Evolutionary conservation across 495 filamentous ascomycete genomes (phyloP).

Genomic region (Hyphodiscus hymeniophilus): DNA sequence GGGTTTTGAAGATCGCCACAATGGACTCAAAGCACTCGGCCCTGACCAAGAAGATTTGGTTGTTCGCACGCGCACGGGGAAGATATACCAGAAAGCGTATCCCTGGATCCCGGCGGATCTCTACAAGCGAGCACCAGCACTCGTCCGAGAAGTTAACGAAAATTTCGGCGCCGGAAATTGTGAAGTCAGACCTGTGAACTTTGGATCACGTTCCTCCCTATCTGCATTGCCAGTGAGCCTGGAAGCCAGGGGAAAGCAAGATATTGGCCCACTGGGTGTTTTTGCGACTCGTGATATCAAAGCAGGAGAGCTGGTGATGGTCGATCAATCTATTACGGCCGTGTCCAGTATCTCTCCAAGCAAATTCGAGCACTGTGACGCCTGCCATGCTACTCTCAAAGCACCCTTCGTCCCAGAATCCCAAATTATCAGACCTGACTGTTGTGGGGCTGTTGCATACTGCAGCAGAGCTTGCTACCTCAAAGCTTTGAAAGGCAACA

Average conservation of each 20-base stretch:
- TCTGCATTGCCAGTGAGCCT: neutral
- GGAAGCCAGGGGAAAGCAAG: neutral
- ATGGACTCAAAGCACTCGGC: neutral
- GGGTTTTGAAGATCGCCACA: neutral
- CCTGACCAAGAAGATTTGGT: neutral
- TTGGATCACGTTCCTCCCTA: neutral
- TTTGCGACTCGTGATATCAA: constrained; percentile 17
- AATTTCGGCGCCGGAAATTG: neutral
- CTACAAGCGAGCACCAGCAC: constrained; percentile 3
- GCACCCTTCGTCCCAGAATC: neutral
- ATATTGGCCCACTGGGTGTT: constrained; percentile 17
- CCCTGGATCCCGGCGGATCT: constrained; percentile 10
- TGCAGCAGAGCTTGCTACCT: constrained; percentile 13
- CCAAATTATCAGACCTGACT: constrained; percentile 6
- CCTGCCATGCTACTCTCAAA: constrained; percentile 10
- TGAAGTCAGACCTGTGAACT: constrained; percentile 8
- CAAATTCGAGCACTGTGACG: constrained; percentile 9
- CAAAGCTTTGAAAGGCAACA: constrained; percentile 3
- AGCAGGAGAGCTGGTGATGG: constrained; percentile 12
- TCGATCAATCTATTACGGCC: constrained; percentile 8
- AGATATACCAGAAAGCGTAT: constrained; percentile 14
- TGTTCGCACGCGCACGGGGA: neutral
- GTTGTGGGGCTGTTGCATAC: constrained; percentile 14
- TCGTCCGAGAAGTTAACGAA: constrained; percentile 10
- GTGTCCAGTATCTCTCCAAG: constrained; percentile 6